These are phyloP conservation scores for Lonicera japonica DNA, from an alignment of 129 eudicot species.

Conservation along the genomic window DNA sequence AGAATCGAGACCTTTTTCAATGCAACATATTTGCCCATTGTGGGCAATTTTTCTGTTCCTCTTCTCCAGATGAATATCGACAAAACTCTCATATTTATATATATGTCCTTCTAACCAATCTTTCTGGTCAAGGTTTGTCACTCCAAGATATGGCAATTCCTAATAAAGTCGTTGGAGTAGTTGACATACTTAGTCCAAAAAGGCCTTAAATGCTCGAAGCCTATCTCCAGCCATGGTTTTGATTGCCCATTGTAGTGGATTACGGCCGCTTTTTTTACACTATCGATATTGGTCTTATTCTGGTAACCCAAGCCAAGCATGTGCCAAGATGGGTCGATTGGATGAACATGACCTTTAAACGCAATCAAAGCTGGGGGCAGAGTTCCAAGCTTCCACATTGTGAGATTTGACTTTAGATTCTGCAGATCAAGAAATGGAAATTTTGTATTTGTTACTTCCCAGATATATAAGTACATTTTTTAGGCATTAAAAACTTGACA, in stretches of 20 bases:
- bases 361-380: slow-evolving; percentile 97
- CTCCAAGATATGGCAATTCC: slow-evolving; percentile 89
- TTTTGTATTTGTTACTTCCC: not conserved
- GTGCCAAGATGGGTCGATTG: slow-evolving; percentile 94
- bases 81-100: not conserved
- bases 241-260: slow-evolving; percentile 98
- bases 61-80: slow-evolving; percentile 15
- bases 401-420: slow-evolving; percentile 87
- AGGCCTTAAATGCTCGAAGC: slow-evolving; percentile 92
- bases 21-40: slow-evolving; percentile 7
- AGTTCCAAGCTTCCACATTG: slow-evolving; percentile 98
- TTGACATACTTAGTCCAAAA: slow-evolving; percentile 92
- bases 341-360: slow-evolving; percentile 79
- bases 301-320: slow-evolving; percentile 99
- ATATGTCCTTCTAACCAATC: slow-evolving; percentile 7
- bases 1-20: slow-evolving; percentile 15
- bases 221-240: slow-evolving; percentile 96
- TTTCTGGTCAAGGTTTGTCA: slow-evolving; percentile 29
- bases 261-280: slow-evolving; percentile 77
- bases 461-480: not conserved
- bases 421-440: slow-evolving; percentile 23
- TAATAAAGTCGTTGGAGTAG: slow-evolving; percentile 83
- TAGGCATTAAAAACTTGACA: not conserved
- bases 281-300: slow-evolving; percentile 67
- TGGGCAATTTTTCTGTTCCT: slow-evolving; percentile 32